phyloP scores from a whole-genome alignment of 2,329 filamentous ascomycete genomes.

The Botryotinia narcissicola region DNA sequence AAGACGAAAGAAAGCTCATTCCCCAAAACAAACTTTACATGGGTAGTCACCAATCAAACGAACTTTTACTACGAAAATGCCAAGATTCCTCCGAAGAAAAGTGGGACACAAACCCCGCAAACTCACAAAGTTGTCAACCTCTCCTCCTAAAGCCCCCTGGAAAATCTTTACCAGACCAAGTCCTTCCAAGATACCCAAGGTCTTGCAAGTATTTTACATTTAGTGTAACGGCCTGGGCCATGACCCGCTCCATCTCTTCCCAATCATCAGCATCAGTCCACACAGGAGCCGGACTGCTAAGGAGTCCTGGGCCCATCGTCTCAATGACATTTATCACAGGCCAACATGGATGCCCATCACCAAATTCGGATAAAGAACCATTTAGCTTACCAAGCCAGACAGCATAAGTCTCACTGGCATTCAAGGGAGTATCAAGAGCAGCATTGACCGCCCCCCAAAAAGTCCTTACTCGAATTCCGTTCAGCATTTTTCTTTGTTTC shows the following conservation, averaged over 20 bases:
- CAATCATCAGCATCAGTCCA: not conserved
- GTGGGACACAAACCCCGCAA: not conserved
- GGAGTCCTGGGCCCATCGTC: not conserved
- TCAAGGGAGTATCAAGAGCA: not conserved
- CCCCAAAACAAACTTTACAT: not conserved
- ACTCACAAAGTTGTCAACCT: not conserved
- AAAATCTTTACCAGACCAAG: not conserved
- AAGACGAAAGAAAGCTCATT: not conserved
- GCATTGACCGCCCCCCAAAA: not conserved
- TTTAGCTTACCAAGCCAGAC: not conserved
- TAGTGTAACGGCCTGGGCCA: not conserved
- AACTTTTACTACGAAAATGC: not conserved
- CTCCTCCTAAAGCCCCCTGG: not conserved
- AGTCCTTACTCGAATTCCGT: not conserved
- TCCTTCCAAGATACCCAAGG: not conserved
- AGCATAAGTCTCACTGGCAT: not conserved
- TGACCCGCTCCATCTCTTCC: not conserved
- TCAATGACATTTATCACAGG: not conserved
- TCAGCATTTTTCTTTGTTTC: not conserved
- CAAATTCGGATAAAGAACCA: not conserved
- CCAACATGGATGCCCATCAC: not conserved
- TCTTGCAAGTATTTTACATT: not conserved
- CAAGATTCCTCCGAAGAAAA: not conserved
- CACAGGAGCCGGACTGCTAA: not conserved
- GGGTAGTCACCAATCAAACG: not conserved